Conservation (phyloP, 441 rosid species). For the Gossypium laxum region DNA sequence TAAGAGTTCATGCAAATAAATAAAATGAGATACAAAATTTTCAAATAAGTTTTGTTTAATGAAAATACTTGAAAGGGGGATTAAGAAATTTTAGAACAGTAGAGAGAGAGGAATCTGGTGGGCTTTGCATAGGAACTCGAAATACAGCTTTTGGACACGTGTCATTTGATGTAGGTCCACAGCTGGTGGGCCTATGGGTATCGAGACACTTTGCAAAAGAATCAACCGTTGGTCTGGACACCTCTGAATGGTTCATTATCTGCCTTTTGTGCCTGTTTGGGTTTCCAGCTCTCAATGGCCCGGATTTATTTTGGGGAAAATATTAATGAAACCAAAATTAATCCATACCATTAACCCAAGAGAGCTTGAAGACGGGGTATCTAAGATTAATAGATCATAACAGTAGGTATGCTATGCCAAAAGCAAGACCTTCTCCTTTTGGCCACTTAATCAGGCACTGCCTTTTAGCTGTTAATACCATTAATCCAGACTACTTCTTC, state of each 20-base stretch:
- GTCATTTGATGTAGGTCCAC: neutral
- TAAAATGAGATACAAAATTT: neutral
- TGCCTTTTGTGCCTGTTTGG: neutral
- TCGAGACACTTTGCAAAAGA: neutral
- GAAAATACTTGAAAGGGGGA: neutral
- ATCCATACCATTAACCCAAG: no score
- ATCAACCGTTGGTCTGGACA: neutral
- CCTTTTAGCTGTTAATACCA: no score
- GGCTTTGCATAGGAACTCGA: neutral
- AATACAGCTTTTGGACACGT: neutral
- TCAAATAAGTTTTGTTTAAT: neutral
- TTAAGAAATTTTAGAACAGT: neutral
- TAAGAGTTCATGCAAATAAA: constrained; percentile 12
- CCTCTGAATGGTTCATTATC: neutral
- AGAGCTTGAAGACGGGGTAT: no score
- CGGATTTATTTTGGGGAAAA: neutral
- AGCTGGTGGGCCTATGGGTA: neutral
- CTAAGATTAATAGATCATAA: no score
- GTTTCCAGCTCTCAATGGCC: neutral
- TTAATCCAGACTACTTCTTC: no score
- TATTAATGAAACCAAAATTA: neutral
- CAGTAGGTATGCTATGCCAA: no score
- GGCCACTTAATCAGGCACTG: no score
- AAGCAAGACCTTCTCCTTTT: no score
- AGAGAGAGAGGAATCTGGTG: neutral